Percentiles rank a stretch among this genome's conserved stretches.
These are phyloP conservation scores for Hortiboletus flavorubellus DNA, from an alignment of 768 basidiomycete genomes.

Conservation along the genomic window DNA sequence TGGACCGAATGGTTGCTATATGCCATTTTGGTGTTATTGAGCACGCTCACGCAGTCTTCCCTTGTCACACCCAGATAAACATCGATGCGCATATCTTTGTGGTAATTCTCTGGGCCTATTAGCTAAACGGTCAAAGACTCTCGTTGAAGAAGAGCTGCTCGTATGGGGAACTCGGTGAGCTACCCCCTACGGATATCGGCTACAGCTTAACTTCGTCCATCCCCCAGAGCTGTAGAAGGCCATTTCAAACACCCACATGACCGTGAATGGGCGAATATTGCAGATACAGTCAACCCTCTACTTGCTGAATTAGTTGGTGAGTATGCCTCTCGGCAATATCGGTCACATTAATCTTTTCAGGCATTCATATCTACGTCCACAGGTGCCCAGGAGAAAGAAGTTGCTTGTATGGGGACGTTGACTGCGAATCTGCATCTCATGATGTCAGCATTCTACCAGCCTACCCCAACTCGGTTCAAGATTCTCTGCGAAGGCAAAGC, in stretches of 20 bases:
- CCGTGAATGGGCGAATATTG: constrained; percentile 80
- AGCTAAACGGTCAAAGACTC: constrained; percentile 64
- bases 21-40: background rate
- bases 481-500: constrained; percentile 92
- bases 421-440: constrained; percentile 95
- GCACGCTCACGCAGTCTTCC: constrained; percentile 13
- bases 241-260: constrained; percentile 88
- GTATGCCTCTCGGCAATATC: constrained; percentile 24
- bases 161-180: constrained; percentile 76
- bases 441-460: constrained; percentile 93
- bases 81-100: constrained; percentile 78
- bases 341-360: constrained; percentile 2
- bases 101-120: constrained; percentile 93
- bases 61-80: constrained; percentile 36
- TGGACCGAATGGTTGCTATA: constrained; percentile 37
- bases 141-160: constrained; percentile 78
- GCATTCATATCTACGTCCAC: constrained; percentile 22
- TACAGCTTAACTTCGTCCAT: constrained; percentile 6
- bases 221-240: constrained; percentile 72
- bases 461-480: constrained; percentile 80
- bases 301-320: constrained; percentile 82
- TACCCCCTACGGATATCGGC: constrained; percentile 9
- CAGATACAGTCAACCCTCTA: constrained; percentile 65
- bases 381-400: constrained; percentile 88
- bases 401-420: constrained; percentile 92